Conservation (phyloP, 2,329 filamentous ascomycete species). For the Cladobotryum mycophilum region DNA sequence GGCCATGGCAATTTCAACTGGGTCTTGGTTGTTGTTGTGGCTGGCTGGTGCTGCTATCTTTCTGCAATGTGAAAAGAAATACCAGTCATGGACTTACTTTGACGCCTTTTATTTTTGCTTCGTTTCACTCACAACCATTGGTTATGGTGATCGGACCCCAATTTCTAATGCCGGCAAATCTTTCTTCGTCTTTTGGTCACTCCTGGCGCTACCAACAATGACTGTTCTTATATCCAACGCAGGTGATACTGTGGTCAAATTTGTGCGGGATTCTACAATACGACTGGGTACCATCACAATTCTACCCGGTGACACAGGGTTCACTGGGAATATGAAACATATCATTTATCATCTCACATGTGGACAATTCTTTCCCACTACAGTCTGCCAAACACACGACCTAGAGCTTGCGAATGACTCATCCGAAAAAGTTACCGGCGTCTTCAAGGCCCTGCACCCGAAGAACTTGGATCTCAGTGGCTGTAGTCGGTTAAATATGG, state of each 20-base stretch:
- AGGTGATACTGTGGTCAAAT: slow-evolving; percentile 72
- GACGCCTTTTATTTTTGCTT: slow-evolving; percentile 81
- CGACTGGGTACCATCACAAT: slow-evolving; percentile 54
- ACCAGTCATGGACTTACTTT: slow-evolving; percentile 67
- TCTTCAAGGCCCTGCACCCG: not conserved
- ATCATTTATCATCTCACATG: not conserved
- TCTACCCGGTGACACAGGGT: slow-evolving; percentile 39
- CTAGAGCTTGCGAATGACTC: not conserved
- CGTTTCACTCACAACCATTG: slow-evolving; percentile 74
- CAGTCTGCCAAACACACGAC: not conserved
- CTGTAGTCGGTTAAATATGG: not conserved
- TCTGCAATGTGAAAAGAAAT: slow-evolving; percentile 41
- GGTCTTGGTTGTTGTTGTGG: slow-evolving; percentile 70
- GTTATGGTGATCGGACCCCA: slow-evolving; percentile 76
- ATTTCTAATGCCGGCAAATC: slow-evolving; percentile 71
- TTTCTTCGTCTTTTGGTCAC: slow-evolving; percentile 86
- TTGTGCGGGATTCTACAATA: slow-evolving; percentile 49
- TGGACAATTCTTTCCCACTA: not conserved
- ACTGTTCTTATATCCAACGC: slow-evolving; percentile 83
- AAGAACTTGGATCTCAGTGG: too few relatives aligned
- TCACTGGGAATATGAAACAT: not conserved
- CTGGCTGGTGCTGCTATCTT: slow-evolving; percentile 74
- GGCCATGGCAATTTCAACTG: slow-evolving; percentile 60
- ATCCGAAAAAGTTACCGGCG: not conserved
- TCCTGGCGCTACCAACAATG: slow-evolving; percentile 80